Base-by-base conservation (phyloP, 2,329 filamentous ascomycete genomes). In the Ophiobolus disseminans region DNA sequence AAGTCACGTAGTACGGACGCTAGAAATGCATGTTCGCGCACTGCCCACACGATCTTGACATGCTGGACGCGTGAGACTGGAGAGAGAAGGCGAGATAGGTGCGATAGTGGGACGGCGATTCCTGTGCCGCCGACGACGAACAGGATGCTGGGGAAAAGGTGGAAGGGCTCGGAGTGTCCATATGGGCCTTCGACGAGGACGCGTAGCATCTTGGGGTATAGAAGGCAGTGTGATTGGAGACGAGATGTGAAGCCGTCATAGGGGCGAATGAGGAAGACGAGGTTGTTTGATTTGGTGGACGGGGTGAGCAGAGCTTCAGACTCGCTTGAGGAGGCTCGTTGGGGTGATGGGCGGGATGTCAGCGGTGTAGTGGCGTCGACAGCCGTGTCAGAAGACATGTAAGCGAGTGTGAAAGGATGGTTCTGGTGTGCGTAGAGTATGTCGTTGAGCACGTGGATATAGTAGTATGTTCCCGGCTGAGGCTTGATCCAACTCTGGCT, bases 121-220 rank as follows among this genome's bases (percentile, higher is more conserved):
- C 72, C 72, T 1, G 70, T 72, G 11, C 72, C 72, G 17, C 71
- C 71, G 2, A 66, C 69, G 3, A 74, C 32, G 19, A 74, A 68
- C 1, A 76, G 45, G 5, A 76, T 53, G 39, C 64, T 68, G 2
- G 65, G 72, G 54, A 76, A 81, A 4, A 59, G 64, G 43, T 71
- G 73, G 0, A 81, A 58, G 1, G 76, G 74, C 5, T 72, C 66
- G 4, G 63, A 62, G 22, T 75, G 66, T 3, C 79, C 79, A 47
- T 82, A 82, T 0, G 80, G 79, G 0, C 80, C 80, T 62, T 82
- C 80, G 8, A 82, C 59, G 3, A 81, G 71, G 31, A 81, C 68
- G 1, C 58, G 72, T 3, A 73, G 57, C 3, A 63, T 60, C 13
- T 63, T 65, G 10, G 63, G 58, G 23, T 54, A 50, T 11, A 10